Percentiles rank a stretch among this genome's conserved stretches.
phyloP scores from a whole-genome alignment of 2,329 filamentous ascomycete genomes.

The Hypomyces perniciosus region DNA sequence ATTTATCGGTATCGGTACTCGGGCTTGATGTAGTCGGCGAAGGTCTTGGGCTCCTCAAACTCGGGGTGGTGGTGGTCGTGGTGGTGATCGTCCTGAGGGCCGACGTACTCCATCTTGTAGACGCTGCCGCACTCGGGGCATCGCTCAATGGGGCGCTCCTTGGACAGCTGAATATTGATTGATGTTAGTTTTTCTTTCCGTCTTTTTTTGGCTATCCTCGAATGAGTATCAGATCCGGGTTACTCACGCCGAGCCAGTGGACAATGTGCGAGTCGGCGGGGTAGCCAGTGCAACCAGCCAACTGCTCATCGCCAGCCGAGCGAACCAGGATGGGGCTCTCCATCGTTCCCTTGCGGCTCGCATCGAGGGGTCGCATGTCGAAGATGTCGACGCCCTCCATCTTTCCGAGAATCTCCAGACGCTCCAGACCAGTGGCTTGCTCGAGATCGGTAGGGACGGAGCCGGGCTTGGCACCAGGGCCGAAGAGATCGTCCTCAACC shows the following conservation, averaged over 20 bases:
- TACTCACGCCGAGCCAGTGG: slow-evolving; percentile 80
- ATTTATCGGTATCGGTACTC: slow-evolving; percentile 73
- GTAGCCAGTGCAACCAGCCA: slow-evolving; percentile 89
- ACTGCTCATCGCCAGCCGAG: slow-evolving; percentile 93
- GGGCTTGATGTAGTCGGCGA: slow-evolving; percentile 92
- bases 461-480: slow-evolving; percentile 74
- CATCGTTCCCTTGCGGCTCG: slow-evolving; percentile 85
- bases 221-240: neutral
- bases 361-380: slow-evolving; percentile 94
- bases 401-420: slow-evolving; percentile 97
- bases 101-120: slow-evolving; percentile 97
- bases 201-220: neutral
- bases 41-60: slow-evolving; percentile 84
- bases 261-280: slow-evolving; percentile 89
- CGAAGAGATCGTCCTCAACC: slow-evolving; percentile 72
- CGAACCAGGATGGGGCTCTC: slow-evolving; percentile 85
- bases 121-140: slow-evolving; percentile 95
- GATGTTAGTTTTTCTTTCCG: neutral
- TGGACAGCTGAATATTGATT: slow-evolving; percentile 57
- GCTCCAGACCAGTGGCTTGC: slow-evolving; percentile 94
- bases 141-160: slow-evolving; percentile 85
- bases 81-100: slow-evolving; percentile 69
- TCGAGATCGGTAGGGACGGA: slow-evolving; percentile 90
- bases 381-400: slow-evolving; percentile 98
- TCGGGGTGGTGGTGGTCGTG: slow-evolving; percentile 45